Evolutionary conservation across 805 yeast species (phyloP), one percentile per base, ranked within the genome.

Genomic region (Barnettozyma sp.): DNA sequence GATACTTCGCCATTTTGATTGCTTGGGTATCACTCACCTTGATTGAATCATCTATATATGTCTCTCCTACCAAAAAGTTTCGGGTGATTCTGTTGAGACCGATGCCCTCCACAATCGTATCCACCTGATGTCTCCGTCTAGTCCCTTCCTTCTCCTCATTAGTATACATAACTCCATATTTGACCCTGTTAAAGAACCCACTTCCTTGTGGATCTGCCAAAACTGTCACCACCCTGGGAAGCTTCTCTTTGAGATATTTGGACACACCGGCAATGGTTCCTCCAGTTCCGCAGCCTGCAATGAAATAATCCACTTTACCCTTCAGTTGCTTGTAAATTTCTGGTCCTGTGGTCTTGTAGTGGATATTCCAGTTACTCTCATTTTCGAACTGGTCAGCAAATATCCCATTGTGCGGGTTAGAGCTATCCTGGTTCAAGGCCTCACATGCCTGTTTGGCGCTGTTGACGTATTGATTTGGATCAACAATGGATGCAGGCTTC

Each of bases 381-480:
- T 85, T 92, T 54, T 92, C 98, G 59, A 92, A 90, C 56, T 90
- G 98, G 58, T 90, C 88, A 2, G 96, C 97, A 63, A 90, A 92
- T 0, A 90, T 66, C 4, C 95, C 97, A 20, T 60, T 64, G 6
- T 69, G 48, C 0, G 46, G 39, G 27, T 65, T 65, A 7, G 26
- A 14, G 5, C 56, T 36, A 42, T 70, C 70, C 13, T 52, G 44
- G 27, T 70, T 68, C 24, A 62, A 36, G 6, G 53, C 59, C n/a
- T 65, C 62, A 4, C 94, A 84, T 4, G 81, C 76, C 5, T 65
- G 56, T 39, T 82, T 69, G 0, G 97, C 97, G 4, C 81, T 79
- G 54, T 90, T 92, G 27, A 88, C 95, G 53, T 92, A 90, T 56
- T 90, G 97, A 42, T 74, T 73, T 1, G 92, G 88, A 58, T 92